Base-by-base conservation (phyloP, 2,329 filamentous ascomycete species). In the Berkeleyomyces basicola region DNA sequence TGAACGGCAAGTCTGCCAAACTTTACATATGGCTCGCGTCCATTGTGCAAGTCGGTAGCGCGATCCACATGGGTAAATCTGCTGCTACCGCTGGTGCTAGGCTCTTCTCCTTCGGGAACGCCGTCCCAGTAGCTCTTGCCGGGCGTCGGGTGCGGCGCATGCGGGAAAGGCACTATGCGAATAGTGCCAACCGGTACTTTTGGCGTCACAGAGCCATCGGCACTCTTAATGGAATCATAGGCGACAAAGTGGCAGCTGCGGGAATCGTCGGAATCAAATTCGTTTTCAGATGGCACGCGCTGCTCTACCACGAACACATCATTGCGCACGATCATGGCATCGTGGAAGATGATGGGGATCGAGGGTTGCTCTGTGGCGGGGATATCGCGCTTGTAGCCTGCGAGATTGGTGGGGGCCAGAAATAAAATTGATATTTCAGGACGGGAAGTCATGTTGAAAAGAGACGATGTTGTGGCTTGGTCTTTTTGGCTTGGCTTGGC, bases 241-340 rank as follows among this genome's bases (percentile, higher is more conserved):
- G 85, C 77, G 39, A 96, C 85, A 87, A 89, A 96, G 73, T 96
- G 90, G 74, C 85, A 92, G 67, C 83, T 85, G 43, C 88, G 81
- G 0, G 79, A 67, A 71, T 97, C 92, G 70, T 96, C 90, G 0
- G 78, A 75, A 75, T 96, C 92, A 67, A 89, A 79, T 72, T 97
- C 91, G 67, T 83, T 82, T 44, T 86, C 82, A 0, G 83, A 72
- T 0, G 80, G 77, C 11, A 83, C 75, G 0, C 72, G 68, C 68
- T 86, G 83, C 68, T 86, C 84, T 6, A 74, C 44, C 33, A 86
- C 79, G 67, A 84, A 86, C 61, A 87, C 83, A 16, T 72, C 69
- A 65, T 82, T 75, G 43, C 84, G 81, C 51, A 87, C 78, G 61
- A 74, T 72, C 82, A 86, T 85, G 66, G 82, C 82, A 67, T 85